Evolutionary conservation across 1,284 basidiomycete species (phyloP), one percentile per base, ranked within the genome.

Genomic region (Bjerkandera adusta): DNA sequence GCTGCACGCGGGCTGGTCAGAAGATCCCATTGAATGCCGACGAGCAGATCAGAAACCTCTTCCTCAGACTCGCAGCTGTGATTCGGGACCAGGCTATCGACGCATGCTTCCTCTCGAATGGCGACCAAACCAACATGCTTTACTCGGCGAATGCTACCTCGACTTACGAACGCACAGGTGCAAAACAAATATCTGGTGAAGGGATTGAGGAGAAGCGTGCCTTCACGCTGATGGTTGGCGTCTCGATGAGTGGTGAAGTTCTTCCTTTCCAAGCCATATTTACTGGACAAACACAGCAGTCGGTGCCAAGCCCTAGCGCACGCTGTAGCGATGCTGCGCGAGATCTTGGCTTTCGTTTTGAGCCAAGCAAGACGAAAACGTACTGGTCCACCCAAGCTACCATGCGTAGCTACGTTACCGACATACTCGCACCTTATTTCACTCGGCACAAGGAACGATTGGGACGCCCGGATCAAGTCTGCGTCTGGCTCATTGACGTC

Each of bases 331-430:
- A 48, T 6, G 60, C 66, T 24, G 59, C 62, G 2, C 13, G 43
- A 0, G 35, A 45, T 8, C 45, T 56, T n/a, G 63, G 64, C 0
- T 65, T 69, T 37, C 37, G 42, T 20, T 59, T 69, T 32, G 56
- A 54, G 15, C 49, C 45, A 2, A 45, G 40, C 3, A 67, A 62
- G 10, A 65, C 54, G 3, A 48, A 46, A 7, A 72, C 58, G 1
- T 69, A 72, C 48, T 73, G 70, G 70, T 68, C 68, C 24, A 71
- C 63, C 22, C 51, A 58, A 3, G 39, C 52, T 3, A 66, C 63
- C 0, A 70, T 71, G 68, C n/a, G 57, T 7, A 35, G 15, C 16
- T 68, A 65, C 37, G 60, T 70, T 4, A 40, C 59, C 11, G 26
- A 60, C 1, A 65, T 70, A 27, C 57, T 71, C 11, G 57, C 57